Percentiles rank a stretch among this genome's conserved stretches.
Evolutionary conservation across 495 filamentous ascomycete genomes (phyloP).

Genomic region (Penicillium herquei): DNA sequence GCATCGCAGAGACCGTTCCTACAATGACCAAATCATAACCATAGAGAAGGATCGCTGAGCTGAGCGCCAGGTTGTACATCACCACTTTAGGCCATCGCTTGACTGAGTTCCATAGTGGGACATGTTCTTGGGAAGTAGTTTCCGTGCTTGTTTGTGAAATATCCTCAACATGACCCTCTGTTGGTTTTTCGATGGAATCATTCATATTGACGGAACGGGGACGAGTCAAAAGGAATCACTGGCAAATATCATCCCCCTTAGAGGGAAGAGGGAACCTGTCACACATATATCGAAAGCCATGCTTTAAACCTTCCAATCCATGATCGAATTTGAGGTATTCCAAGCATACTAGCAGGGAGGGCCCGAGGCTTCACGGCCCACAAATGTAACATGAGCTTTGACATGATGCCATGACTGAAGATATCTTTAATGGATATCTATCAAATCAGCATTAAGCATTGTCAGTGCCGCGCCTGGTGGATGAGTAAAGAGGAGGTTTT

Average conservation of each 20-base stretch:
- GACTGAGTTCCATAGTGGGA: conserved; percentile 19
- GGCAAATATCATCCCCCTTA: too few relatives aligned
- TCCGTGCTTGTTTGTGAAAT: background rate
- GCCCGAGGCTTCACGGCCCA: background rate
- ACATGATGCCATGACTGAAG: background rate
- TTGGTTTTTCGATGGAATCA: background rate
- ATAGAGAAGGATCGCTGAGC: conserved; percentile 41
- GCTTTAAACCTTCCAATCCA: background rate
- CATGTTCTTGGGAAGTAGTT: background rate
- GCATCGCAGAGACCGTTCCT: conserved; percentile 45
- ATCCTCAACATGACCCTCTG: background rate
- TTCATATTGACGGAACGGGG: background rate
- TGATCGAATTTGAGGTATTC: background rate
- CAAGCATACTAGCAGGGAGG: conserved; percentile 3
- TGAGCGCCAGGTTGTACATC: conserved; percentile 29
- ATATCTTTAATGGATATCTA: conserved; percentile 1
- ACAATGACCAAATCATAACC: conserved; percentile 52
- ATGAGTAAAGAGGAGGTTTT: background rate
- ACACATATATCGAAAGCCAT: too few relatives aligned
- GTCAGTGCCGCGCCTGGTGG: background rate
- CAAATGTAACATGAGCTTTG: conserved; percentile 9
- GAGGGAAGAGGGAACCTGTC: background rate
- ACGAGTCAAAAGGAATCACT: too few relatives aligned
- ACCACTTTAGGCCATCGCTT: conserved; percentile 24
- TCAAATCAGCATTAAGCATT: background rate